These are phyloP conservation scores for Picea mariana DNA, from an alignment of 83 land plant species.

Conservation along the genomic window DNA sequence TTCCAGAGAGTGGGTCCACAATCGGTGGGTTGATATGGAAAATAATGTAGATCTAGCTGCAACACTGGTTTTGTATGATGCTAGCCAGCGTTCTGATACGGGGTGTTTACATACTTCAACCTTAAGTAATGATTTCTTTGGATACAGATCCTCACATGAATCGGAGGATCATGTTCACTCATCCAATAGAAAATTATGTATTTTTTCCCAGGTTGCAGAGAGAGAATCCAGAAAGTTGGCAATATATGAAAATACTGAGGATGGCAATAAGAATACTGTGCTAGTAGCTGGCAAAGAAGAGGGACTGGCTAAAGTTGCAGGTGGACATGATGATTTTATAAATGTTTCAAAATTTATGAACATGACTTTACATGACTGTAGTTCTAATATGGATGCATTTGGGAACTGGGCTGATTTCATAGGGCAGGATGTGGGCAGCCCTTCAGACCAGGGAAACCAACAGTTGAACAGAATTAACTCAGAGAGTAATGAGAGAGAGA, in stretches of 20 bases:
- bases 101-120: slow-evolving; percentile 21
- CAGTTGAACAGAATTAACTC: not conserved
- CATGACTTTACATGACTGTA: not conserved
- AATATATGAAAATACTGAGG: not conserved
- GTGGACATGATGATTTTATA: not conserved
- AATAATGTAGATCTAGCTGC: slow-evolving; percentile 38
- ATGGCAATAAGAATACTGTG: slow-evolving; percentile 12
- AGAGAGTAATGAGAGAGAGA: not conserved
- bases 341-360: slow-evolving; percentile 5
- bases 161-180: slow-evolving; percentile 21
- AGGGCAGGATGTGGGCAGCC: not conserved
- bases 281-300: slow-evolving; percentile 4
- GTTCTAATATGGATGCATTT: not conserved
- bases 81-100: slow-evolving; percentile 11
- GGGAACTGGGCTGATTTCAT: not conserved
- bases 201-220: not conserved
- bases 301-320: not conserved
- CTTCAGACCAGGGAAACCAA: not conserved
- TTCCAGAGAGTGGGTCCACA: slow-evolving; percentile 63
- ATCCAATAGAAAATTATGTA: slow-evolving; percentile 7
- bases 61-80: not conserved
- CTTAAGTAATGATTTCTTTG: slow-evolving; percentile 19
- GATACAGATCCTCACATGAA: not conserved
- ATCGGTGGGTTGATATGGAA: slow-evolving; percentile 43
- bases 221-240: slow-evolving; percentile 19